These are phyloP conservation scores for Pseudonitzschia delicatissima DNA, from an alignment of 108 stramenopile genomes.

Conservation along the genomic window DNA sequence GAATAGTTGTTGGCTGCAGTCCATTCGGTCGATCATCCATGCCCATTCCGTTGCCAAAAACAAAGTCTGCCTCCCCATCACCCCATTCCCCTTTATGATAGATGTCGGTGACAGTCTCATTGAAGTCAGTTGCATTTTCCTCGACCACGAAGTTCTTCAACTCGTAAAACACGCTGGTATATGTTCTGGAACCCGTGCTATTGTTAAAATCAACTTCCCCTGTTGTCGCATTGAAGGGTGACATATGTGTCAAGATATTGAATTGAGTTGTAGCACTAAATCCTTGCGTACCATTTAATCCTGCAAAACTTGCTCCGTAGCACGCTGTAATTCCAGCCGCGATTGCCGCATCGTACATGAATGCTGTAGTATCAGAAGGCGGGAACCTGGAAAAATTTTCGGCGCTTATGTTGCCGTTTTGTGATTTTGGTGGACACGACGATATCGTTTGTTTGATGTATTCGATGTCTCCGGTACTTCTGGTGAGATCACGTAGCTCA, in stretches of 20 bases:
- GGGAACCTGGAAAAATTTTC: too few relatives aligned
- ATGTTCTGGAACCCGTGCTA: not conserved
- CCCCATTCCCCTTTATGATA: not conserved
- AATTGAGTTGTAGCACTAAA: not conserved
- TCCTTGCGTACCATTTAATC: not conserved
- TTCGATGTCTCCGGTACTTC: not conserved
- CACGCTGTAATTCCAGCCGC: constrained; percentile 49
- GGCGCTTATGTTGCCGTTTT: too few relatives aligned
- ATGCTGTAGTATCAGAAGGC: constrained; percentile 8
- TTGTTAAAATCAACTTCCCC: not conserved
- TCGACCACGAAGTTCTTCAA: constrained; percentile 2
- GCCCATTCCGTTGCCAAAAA: not conserved
- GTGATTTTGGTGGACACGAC: too few relatives aligned
- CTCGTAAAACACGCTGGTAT: not conserved
- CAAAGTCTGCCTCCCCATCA: not conserved
- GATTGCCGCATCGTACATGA: constrained; percentile 51
- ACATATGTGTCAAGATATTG: not conserved
- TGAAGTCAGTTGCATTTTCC: not conserved
- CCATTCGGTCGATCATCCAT: not conserved
- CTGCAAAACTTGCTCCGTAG: not conserved
- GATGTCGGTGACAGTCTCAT: not conserved
- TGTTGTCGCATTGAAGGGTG: not conserved
- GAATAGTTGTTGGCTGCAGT: not conserved
- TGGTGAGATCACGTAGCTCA: not conserved
- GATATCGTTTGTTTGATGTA: too few relatives aligned